These are phyloP conservation scores for Cercospora sp. DNA, from an alignment of 2,329 filamentous ascomycete species.

Conservation along the genomic window DNA sequence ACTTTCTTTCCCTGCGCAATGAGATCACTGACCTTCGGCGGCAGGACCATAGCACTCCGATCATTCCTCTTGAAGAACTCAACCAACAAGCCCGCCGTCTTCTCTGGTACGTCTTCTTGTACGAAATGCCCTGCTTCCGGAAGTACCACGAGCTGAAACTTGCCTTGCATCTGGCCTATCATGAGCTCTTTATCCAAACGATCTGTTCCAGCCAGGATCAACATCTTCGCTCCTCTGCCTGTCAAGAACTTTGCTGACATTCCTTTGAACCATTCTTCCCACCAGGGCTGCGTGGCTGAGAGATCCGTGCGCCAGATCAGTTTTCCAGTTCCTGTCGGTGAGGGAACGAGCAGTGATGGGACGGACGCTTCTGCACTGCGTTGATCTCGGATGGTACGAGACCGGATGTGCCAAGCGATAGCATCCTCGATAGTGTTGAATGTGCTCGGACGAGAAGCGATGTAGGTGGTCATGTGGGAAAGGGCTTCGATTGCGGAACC, in stretches of 20 bases:
- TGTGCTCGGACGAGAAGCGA: constrained; percentile 74
- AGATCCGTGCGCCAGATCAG: constrained; percentile 90
- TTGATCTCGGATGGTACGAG: constrained; percentile 79
- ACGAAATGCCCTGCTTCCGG: constrained; percentile 96
- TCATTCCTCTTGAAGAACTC: constrained; percentile 95
- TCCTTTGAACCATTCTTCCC: constrained; percentile 90
- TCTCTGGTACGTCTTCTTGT: constrained; percentile 90
- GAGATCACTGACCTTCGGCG: constrained; percentile 74
- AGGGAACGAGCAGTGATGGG: constrained; percentile 68
- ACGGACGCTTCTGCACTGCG: constrained; percentile 85
- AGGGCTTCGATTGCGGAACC: constrained; percentile 92
- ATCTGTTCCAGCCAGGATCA: constrained; percentile 86
- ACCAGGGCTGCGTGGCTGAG: constrained; percentile 80
- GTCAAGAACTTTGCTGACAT: constrained; percentile 84
- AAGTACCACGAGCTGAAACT: constrained; percentile 93
- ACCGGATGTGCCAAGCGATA: constrained; percentile 92
- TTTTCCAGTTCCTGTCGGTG: constrained; percentile 30
- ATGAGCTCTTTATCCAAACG: constrained; percentile 86
- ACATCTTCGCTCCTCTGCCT: constrained; percentile 77
- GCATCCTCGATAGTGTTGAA: constrained; percentile 77
- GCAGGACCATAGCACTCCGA: constrained; percentile 76
- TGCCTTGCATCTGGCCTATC: constrained; percentile 97
- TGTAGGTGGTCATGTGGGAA: constrained; percentile 89
- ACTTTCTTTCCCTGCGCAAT: constrained; percentile 54
- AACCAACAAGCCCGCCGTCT: constrained; percentile 78